phyloP scores from a whole-genome alignment of 2,329 filamentous ascomycete species.

The Epichloe hybrida region DNA sequence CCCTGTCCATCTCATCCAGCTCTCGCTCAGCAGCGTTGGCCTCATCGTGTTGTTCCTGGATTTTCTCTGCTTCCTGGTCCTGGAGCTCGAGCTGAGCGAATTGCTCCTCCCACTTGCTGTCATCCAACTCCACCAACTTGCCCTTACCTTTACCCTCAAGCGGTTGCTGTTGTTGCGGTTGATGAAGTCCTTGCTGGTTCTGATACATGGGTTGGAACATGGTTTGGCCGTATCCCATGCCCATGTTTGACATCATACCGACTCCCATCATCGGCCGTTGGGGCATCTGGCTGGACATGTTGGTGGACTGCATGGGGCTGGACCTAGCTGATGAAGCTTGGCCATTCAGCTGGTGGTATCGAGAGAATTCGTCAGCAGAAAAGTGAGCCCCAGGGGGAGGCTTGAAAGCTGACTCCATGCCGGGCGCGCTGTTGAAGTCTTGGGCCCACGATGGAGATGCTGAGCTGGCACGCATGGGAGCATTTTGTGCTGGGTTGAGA shows the following conservation, averaged over 20 bases:
- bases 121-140: constrained; percentile 87
- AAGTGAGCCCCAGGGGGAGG: constrained; percentile 49
- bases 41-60: constrained; percentile 42
- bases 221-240: constrained; percentile 36
- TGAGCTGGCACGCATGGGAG: constrained; percentile 39
- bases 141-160: constrained; percentile 63
- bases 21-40: constrained; percentile 65
- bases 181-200: constrained; percentile 31
- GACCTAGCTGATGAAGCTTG: constrained; percentile 37
- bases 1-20: constrained; percentile 70
- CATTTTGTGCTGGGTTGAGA: constrained; percentile 35
- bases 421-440: constrained; percentile 43
- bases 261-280: constrained; percentile 49
- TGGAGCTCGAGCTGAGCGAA: constrained; percentile 76
- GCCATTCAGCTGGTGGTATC: constrained; percentile 64
- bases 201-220: constrained; percentile 42
- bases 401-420: constrained; percentile 60
- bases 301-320: constrained; percentile 42
- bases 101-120: constrained; percentile 90
- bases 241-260: constrained; percentile 32
- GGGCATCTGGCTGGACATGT: constrained; percentile 31
- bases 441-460: constrained; percentile 41
- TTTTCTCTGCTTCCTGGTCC: constrained; percentile 33
- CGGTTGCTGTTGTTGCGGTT: constrained; percentile 27
- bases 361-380: constrained; percentile 71